Evolutionary conservation across 1,284 basidiomycete genomes (phyloP).

Genomic region (Peniophora sp.): DNA sequence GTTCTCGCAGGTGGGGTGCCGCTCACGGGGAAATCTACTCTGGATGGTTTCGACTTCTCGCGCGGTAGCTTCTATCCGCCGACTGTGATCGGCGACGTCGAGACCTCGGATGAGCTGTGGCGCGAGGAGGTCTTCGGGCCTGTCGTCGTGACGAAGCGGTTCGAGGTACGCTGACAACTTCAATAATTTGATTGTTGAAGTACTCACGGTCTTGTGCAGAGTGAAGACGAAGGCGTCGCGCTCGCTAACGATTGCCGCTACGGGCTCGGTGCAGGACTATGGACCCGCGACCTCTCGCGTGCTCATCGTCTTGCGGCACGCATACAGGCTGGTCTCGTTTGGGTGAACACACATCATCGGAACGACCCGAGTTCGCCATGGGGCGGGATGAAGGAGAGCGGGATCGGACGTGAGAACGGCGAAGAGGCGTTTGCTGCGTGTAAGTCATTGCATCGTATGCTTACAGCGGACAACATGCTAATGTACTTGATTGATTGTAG

Average conservation of each 20-base stretch:
- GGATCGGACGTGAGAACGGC: slow-evolving; percentile 77
- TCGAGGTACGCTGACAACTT: slow-evolving; percentile 33
- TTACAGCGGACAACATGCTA: slow-evolving; percentile 6
- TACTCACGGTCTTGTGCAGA: slow-evolving; percentile 28
- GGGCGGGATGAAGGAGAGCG: slow-evolving; percentile 83
- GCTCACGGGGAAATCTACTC: slow-evolving; percentile 47
- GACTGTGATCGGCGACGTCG: slow-evolving; percentile 61
- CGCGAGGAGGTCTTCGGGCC: slow-evolving; percentile 78
- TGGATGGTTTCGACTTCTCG: slow-evolving; percentile 66
- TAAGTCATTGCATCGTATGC: slow-evolving; percentile 26
- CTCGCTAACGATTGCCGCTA: slow-evolving; percentile 74
- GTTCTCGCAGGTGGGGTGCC: slow-evolving; percentile 59
- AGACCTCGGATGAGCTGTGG: slow-evolving; percentile 60
- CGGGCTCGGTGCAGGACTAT: slow-evolving; percentile 74
- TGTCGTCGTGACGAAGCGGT: slow-evolving; percentile 62
- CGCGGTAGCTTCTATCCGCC: slow-evolving; percentile 70
- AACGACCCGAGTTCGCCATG: slow-evolving; percentile 85
- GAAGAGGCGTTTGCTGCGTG: slow-evolving; percentile 71
- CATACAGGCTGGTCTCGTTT: slow-evolving; percentile 70
- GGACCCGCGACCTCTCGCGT: slow-evolving; percentile 66
- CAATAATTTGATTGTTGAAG: neutral
- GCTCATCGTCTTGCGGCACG: slow-evolving; percentile 63
- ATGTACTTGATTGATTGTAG: slow-evolving; percentile 26
- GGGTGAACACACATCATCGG: slow-evolving; percentile 82
- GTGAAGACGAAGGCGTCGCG: slow-evolving; percentile 54